These are phyloP conservation scores for Termitomyces sp. DNA, from an alignment of 768 basidiomycete species.

Conservation along the genomic window DNA sequence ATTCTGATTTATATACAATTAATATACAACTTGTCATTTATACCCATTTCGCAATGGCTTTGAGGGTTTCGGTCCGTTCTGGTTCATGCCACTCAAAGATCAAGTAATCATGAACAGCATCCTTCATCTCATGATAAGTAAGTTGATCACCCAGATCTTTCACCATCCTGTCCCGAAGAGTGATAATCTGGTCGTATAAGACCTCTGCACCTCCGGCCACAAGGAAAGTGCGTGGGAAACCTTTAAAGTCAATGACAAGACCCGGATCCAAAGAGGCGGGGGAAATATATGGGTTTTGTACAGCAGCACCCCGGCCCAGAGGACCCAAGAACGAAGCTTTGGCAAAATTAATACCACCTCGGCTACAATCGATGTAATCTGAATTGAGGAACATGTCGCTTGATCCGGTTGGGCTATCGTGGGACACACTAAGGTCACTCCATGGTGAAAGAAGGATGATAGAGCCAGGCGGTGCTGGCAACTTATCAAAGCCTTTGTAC, in stretches of 20 bases:
- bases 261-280: slow-evolving; percentile 43
- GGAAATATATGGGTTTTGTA: slow-evolving; percentile 51
- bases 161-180: slow-evolving; percentile 43
- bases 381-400: slow-evolving; percentile 24
- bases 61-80: slow-evolving; percentile 42
- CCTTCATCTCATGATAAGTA: slow-evolving; percentile 42
- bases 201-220: slow-evolving; percentile 53
- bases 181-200: slow-evolving; percentile 46
- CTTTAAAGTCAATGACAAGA: slow-evolving; percentile 37
- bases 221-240: slow-evolving; percentile 60
- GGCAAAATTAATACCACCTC: slow-evolving; percentile 21
- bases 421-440: slow-evolving; percentile 42
- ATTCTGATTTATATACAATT: background rate
- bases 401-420: slow-evolving; percentile 34
- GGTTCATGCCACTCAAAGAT: slow-evolving; percentile 47
- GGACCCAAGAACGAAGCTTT: slow-evolving; percentile 42
- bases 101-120: slow-evolving; percentile 52
- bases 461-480: slow-evolving; percentile 42
- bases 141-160: slow-evolving; percentile 46
- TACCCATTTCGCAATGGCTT: slow-evolving; percentile 48
- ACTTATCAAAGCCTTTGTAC: slow-evolving; percentile 27
- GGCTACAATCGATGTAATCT: slow-evolving; percentile 29
- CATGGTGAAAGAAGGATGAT: slow-evolving; percentile 55
- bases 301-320: slow-evolving; percentile 40
- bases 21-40: slow-evolving; percentile 1